Conservation (phyloP, 306 rosid genomes). For the Lathyrus aphaca region DNA sequence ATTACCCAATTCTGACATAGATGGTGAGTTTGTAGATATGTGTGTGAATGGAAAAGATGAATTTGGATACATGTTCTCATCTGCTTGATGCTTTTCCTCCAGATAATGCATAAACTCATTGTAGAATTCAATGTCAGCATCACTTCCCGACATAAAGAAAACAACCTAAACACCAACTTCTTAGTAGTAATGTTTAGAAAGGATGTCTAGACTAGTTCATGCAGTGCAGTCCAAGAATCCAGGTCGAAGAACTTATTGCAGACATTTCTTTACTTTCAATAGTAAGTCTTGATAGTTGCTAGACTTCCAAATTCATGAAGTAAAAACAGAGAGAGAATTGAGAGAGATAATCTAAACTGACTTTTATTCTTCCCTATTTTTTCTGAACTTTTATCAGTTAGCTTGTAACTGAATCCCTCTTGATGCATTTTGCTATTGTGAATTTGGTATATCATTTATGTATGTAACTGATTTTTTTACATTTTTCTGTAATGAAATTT, state of each 20-base stretch:
- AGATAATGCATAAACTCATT: conserved; percentile 94
- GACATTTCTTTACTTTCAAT: conserved; percentile 3
- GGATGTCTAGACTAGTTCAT: conserved; percentile 95
- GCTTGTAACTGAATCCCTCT: no score
- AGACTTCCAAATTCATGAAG: no score
- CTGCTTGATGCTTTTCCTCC: conserved; percentile 93
- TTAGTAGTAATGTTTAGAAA: conserved; percentile 92
- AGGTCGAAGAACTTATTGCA: conserved; percentile 42
- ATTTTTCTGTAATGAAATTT: no score
- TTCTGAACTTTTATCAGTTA: no score
- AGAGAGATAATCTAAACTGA: no score
- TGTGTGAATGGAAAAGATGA: conserved; percentile 44
- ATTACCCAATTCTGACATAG: conserved; percentile 54
- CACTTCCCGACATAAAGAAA: conserved; percentile 92
- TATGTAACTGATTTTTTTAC: no score
- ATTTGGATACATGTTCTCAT: conserved; percentile 53
- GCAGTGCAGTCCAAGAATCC: conserved; percentile 97
- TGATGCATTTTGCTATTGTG: no score
- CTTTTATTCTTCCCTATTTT: no score
- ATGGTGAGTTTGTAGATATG: conserved; percentile 40
- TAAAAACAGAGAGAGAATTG: no score
- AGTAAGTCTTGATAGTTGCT: conserved; percentile 2
- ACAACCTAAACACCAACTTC: conserved; percentile 97
- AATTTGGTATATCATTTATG: no score
- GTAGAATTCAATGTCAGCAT: conserved; percentile 80